Percentiles rank a stretch among this genome's conserved stretches.
Conservation (phyloP, 2,329 filamentous ascomycete species). For the Hortaea sp. region DNA sequence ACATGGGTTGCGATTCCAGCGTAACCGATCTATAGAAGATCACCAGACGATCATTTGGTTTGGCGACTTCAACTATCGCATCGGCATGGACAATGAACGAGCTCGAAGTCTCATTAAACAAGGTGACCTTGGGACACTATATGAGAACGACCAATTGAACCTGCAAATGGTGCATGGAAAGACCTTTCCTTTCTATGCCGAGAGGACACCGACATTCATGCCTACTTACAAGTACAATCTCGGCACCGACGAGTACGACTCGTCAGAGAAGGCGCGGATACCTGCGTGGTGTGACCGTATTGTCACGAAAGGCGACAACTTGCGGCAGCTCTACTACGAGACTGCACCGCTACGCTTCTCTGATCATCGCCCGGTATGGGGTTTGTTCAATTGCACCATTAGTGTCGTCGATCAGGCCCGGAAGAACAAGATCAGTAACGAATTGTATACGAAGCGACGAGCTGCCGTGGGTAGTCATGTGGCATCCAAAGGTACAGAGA, state of each 20-base stretch:
- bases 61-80: conserved; percentile 96
- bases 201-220: conserved; percentile 75
- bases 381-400: conserved; percentile 74
- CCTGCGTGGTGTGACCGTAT: conserved; percentile 97
- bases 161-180: conserved; percentile 91
- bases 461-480: conserved; percentile 55
- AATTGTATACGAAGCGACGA: conserved; percentile 62
- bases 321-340: conserved; percentile 75
- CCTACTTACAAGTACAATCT: conserved; percentile 96
- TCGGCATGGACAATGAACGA: conserved; percentile 70
- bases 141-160: conserved; percentile 92
- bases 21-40: conserved; percentile 82
- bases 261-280: conserved; percentile 87
- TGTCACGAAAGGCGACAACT: conserved; percentile 70
- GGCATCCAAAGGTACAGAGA: conserved; percentile 49
- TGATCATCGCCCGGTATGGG: conserved; percentile 92
- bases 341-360: conserved; percentile 78
- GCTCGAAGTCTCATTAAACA: conserved; percentile 64
- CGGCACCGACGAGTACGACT: conserved; percentile 81
- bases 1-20: conserved; percentile 78
- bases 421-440: conserved; percentile 61
- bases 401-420: conserved; percentile 66
- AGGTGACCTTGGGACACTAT: conserved; percentile 65
- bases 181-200: conserved; percentile 84
- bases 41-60: conserved; percentile 90